These are phyloP conservation scores for Halenospora varia DNA, from an alignment of 495 filamentous ascomycete genomes.

Conservation along the genomic window DNA sequence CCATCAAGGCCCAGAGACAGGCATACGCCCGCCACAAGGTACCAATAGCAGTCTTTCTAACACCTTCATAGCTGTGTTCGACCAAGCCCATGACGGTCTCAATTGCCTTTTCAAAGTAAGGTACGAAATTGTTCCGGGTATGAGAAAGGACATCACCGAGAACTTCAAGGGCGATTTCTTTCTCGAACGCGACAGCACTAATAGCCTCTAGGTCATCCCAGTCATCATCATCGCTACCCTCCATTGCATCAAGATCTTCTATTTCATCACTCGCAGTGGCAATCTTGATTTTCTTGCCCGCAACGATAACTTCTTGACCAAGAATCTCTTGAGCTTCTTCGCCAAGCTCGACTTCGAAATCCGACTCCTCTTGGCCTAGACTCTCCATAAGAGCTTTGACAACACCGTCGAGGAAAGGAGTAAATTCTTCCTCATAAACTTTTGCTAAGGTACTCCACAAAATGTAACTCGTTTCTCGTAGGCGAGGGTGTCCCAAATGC, in stretches of 20 bases:
- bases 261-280: constrained; percentile 50
- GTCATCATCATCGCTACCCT: constrained; percentile 68
- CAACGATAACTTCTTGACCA: constrained; percentile 61
- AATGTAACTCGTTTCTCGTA: constrained; percentile 94
- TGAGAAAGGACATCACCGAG: constrained; percentile 88
- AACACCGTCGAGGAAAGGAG: constrained; percentile 78
- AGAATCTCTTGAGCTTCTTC: constrained; percentile 74
- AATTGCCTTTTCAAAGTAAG: constrained; percentile 88
- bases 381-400: constrained; percentile 81
- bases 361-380: constrained; percentile 85
- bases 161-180: constrained; percentile 95
- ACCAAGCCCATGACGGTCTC: constrained; percentile 73
- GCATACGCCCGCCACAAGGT: constrained; percentile 93
- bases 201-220: constrained; percentile 79
- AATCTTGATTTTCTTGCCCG: constrained; percentile 81
- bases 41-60: constrained; percentile 82
- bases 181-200: constrained; percentile 86
- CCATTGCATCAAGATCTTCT: constrained; percentile 54
- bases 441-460: constrained; percentile 93
- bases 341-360: constrained; percentile 74
- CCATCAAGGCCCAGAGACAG: constrained; percentile 80
- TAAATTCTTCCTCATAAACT: constrained; percentile 89
- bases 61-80: constrained; percentile 89
- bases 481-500: constrained; percentile 80
- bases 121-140: constrained; percentile 70